Percentiles rank a stretch among this genome's conserved stretches.
phyloP scores from a whole-genome alignment of 306 rosid genomes.

The Trichosanthes cucumerina region DNA sequence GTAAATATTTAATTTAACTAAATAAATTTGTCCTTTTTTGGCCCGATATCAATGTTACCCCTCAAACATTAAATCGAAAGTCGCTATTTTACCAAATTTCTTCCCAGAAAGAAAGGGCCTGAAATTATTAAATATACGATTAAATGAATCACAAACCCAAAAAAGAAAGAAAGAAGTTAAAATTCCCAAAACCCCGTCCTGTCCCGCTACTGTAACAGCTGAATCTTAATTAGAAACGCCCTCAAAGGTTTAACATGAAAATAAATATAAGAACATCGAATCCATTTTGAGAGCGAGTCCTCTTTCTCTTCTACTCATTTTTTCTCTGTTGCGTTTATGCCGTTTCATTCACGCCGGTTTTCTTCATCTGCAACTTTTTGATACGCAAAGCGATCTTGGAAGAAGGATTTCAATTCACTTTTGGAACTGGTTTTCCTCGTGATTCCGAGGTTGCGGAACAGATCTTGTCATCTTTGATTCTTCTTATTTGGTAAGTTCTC shows the following conservation, averaged over 20 bases:
- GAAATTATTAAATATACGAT: neutral
- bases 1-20: too few relatives aligned
- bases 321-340: neutral
- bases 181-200: neutral
- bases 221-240: neutral
- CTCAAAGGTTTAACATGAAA: neutral
- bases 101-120: neutral
- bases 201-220: neutral
- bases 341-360: neutral
- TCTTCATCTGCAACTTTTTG: neutral
- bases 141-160: neutral
- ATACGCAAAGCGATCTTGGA: neutral
- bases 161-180: neutral
- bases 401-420: conserved; percentile 6
- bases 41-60: neutral
- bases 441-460: conserved; percentile 18
- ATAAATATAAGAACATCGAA: neutral
- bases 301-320: neutral
- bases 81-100: neutral
- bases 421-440: conserved; percentile 17
- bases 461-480: conserved; percentile 36
- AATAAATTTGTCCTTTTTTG: neutral
- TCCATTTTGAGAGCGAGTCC: neutral
- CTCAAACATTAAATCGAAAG: neutral
- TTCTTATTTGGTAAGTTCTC: conserved; percentile 24